These are phyloP conservation scores for Verticillium klebahnii DNA, from an alignment of 2,329 filamentous ascomycete genomes.

Conservation along the genomic window DNA sequence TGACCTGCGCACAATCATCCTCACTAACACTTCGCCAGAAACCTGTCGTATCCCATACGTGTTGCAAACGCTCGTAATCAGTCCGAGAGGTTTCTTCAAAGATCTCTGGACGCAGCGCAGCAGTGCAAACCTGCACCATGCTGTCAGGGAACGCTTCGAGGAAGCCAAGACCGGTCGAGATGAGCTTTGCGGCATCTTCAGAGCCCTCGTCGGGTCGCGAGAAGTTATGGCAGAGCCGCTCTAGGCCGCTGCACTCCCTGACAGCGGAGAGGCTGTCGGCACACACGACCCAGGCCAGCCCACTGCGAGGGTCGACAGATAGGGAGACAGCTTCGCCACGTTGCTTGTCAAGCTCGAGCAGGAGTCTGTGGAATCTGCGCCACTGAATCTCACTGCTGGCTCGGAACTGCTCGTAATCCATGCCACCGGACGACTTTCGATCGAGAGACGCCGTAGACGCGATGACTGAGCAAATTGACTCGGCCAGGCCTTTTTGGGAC, in stretches of 20 bases:
- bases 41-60: slow-evolving; percentile 72
- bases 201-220: slow-evolving; percentile 46
- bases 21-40: slow-evolving; percentile 78
- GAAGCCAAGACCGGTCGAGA: slow-evolving; percentile 67
- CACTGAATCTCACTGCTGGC: slow-evolving; percentile 76
- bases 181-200: slow-evolving; percentile 53
- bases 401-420: slow-evolving; percentile 74
- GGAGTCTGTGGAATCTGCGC: slow-evolving; percentile 82
- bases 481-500: slow-evolving; percentile 58
- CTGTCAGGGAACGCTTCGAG: slow-evolving; percentile 65
- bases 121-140: slow-evolving; percentile 62
- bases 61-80: slow-evolving; percentile 69
- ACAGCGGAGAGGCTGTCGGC: slow-evolving; percentile 78
- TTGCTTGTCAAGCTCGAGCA: slow-evolving; percentile 81
- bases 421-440: slow-evolving; percentile 55
- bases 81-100: slow-evolving; percentile 68
- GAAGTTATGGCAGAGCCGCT: slow-evolving; percentile 69
- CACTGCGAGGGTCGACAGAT: slow-evolving; percentile 64
- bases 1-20: slow-evolving; percentile 70
- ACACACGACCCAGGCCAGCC: slow-evolving; percentile 79
- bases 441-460: slow-evolving; percentile 64
- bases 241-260: slow-evolving; percentile 72
- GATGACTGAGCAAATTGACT: slow-evolving; percentile 71
- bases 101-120: slow-evolving; percentile 66
- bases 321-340: slow-evolving; percentile 78